These are phyloP conservation scores for Hsuehochloa calcarea DNA, from an alignment of 176 grass and related monocot species.

Conservation along the genomic window DNA sequence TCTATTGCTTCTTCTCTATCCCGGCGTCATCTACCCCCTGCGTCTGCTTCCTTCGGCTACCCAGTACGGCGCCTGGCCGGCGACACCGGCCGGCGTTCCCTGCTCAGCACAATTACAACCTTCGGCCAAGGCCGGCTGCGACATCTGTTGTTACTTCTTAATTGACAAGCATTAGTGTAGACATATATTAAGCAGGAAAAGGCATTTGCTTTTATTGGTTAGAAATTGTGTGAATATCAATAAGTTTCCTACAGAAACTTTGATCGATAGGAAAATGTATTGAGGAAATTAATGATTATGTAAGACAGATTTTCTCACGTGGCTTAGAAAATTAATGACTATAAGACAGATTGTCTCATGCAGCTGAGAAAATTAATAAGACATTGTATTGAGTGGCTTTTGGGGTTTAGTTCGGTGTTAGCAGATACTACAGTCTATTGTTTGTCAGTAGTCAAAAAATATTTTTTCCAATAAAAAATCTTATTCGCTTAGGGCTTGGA, in stretches of 20 bases:
- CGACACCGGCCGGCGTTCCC: too few species aligned
- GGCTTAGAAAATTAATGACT: neutral
- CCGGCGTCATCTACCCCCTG: too few species aligned
- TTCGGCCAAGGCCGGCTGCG: too few species aligned
- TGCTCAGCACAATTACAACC: too few species aligned
- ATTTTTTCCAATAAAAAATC: neutral
- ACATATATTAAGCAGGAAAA: neutral
- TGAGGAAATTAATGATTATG: constrained; percentile 5
- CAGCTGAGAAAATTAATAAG: neutral
- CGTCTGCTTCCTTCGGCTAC: too few species aligned
- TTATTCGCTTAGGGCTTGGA: neutral
- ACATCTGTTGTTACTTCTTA: neutral
- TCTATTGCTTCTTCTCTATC: too few species aligned
- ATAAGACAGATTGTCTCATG: neutral
- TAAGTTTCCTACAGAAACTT: neutral
- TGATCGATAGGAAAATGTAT: neutral
- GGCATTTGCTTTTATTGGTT: neutral
- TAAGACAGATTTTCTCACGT: neutral
- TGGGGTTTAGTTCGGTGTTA: constrained; percentile 7
- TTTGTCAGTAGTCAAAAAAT: constrained; percentile 5
- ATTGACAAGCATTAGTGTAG: neutral
- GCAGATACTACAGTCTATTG: neutral
- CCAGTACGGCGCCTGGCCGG: too few species aligned
- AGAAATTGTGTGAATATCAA: neutral
- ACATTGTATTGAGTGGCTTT: neutral